Evolutionary conservation across 2,329 filamentous ascomycete genomes (phyloP).

Genomic region (Fonsecaea monophora): DNA sequence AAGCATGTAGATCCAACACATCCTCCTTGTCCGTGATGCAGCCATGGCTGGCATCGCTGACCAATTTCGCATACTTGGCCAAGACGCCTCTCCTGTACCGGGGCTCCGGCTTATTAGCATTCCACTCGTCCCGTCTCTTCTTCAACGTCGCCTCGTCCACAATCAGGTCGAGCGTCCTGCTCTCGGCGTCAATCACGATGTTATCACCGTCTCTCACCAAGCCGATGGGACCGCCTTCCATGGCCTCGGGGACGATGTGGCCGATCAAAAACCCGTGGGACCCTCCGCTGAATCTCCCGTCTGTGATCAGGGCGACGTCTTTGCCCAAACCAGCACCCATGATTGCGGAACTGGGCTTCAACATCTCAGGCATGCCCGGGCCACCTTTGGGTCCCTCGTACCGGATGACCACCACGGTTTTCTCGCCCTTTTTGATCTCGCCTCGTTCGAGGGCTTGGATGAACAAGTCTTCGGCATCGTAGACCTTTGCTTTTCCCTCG

Average conservation of each 20-base stretch:
- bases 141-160: conserved; percentile 70
- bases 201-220: conserved; percentile 81
- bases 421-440: conserved; percentile 76
- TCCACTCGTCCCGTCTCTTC: conserved; percentile 66
- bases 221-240: conserved; percentile 83
- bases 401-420: conserved; percentile 77
- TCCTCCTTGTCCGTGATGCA: conserved; percentile 54
- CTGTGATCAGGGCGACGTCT: conserved; percentile 74
- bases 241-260: conserved; percentile 85
- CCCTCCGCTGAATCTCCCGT: conserved; percentile 79
- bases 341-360: conserved; percentile 74
- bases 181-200: conserved; percentile 82
- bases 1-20: conserved; percentile 27
- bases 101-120: conserved; percentile 60
- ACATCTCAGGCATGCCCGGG: conserved; percentile 77
- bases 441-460: conserved; percentile 70
- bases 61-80: conserved; percentile 69
- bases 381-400: conserved; percentile 77
- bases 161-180: conserved; percentile 69
- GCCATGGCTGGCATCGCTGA: conserved; percentile 56
- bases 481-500: conserved; percentile 72
- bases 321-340: conserved; percentile 75
- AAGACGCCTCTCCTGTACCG: conserved; percentile 70
- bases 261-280: conserved; percentile 87
- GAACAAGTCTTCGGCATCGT: conserved; percentile 73